Conservation (phyloP, 2,329 filamentous ascomycete genomes). For the Hypoxylon sp. region DNA sequence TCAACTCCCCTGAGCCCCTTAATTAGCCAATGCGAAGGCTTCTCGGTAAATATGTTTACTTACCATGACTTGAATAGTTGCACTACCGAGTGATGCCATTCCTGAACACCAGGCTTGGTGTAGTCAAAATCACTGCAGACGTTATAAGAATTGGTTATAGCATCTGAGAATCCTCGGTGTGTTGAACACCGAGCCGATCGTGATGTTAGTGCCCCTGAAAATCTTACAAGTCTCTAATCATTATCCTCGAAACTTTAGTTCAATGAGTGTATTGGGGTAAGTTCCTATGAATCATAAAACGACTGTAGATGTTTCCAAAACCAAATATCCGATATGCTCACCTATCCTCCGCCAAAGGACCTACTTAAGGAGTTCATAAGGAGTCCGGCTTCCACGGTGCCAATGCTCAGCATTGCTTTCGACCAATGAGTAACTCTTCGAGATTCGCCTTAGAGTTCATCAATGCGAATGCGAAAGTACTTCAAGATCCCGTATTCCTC, state of each 20-base stretch:
- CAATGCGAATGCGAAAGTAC: constrained; percentile 24
- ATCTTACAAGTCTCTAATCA: neutral
- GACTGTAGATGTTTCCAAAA: constrained; percentile 1
- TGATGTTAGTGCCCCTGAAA: constrained; percentile 4
- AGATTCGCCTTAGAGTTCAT: constrained; percentile 9
- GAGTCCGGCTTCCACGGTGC: neutral
- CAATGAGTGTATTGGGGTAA: constrained; percentile 30
- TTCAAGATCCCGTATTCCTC: constrained; percentile 30
- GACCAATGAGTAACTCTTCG: too few relatives aligned
- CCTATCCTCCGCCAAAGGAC: neutral
- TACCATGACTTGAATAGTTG: constrained; percentile 6
- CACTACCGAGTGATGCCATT: constrained; percentile 9
- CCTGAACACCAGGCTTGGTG: neutral
- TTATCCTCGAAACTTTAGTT: neutral
- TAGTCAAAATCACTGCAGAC: constrained; percentile 5
- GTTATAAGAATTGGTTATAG: constrained; percentile 8
- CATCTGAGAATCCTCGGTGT: constrained; percentile 4
- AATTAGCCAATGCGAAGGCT: constrained; percentile 10
- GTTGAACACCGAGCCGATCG: constrained; percentile 1
- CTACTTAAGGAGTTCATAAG: neutral
- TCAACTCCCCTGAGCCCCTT: constrained; percentile 2
- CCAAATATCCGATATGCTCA: neutral
- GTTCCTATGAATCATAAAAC: constrained; percentile 6
- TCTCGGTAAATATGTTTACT: neutral
- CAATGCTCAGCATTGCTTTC: too few relatives aligned